Percentiles rank a stretch among this genome's conserved stretches.
These are phyloP conservation scores for Flaveria sonorensis DNA, from an alignment of 129 eudicot species.

Conservation along the genomic window DNA sequence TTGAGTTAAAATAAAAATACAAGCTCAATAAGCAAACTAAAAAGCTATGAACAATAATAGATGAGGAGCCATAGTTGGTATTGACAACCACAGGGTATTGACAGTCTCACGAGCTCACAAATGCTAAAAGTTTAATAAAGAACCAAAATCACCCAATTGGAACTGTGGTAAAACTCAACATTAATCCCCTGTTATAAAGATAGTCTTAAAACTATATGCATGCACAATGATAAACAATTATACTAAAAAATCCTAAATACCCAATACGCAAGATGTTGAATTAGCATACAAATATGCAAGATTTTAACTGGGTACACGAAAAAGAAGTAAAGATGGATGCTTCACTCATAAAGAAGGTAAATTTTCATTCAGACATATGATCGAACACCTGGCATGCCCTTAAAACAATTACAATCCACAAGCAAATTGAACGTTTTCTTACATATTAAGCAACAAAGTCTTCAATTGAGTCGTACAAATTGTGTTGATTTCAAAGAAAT, in stretches of 20 bases:
- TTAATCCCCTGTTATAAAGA: too few relatives aligned
- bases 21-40: too few relatives aligned
- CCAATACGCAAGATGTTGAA: not conserved
- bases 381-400: conserved; percentile 27
- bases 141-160: too few relatives aligned
- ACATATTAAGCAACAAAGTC: conserved; percentile 1
- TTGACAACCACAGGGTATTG: too few relatives aligned
- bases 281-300: not conserved
- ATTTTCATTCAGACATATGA: conserved; percentile 13
- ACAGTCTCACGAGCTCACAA: too few relatives aligned
- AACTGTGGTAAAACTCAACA: too few relatives aligned
- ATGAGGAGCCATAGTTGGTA: too few relatives aligned
- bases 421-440: not conserved
- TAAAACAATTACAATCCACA: not conserved
- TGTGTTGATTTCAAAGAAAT: conserved; percentile 5
- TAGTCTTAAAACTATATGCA: not conserved
- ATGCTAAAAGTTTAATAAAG: too few relatives aligned
- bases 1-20: too few relatives aligned
- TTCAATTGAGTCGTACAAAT: conserved; percentile 3
- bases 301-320: not conserved
- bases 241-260: not conserved
- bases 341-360: too few relatives aligned
- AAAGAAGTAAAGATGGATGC: too few relatives aligned
- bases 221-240: not conserved
- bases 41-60: too few relatives aligned